These are phyloP conservation scores for Elsinoe fawcettii DNA, from an alignment of 2,329 filamentous ascomycete genomes.

Conservation along the genomic window DNA sequence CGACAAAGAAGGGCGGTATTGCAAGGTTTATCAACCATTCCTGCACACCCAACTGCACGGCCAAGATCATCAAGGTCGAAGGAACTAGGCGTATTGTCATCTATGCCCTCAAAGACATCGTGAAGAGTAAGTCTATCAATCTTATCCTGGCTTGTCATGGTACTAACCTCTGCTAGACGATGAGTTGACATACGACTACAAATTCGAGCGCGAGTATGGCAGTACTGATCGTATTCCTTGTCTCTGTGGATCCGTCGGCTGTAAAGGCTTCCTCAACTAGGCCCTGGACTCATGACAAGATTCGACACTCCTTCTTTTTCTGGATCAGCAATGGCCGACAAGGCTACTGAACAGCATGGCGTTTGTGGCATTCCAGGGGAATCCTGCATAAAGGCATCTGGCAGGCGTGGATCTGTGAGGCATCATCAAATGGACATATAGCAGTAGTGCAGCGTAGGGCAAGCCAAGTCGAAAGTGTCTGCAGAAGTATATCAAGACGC, in stretches of 20 bases:
- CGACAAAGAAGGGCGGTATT: conserved; percentile 96
- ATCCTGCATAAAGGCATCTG: background rate
- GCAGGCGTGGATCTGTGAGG: background rate
- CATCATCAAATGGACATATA: background rate
- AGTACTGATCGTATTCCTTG: conserved; percentile 94
- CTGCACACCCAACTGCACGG: conserved; percentile 96
- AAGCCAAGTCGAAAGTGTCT: background rate
- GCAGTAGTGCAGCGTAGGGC: background rate
- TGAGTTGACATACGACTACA: conserved; percentile 99
- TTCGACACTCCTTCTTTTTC: background rate
- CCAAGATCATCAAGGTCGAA: conserved; percentile 98
- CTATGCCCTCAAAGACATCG: conserved; percentile 92
- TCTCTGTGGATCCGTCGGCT: conserved; percentile 88
- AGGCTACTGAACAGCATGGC: background rate
- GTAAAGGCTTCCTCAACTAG: conserved; percentile 98
- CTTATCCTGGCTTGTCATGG: background rate
- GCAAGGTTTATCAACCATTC: conserved; percentile 98
- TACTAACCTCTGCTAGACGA: conserved; percentile 59
- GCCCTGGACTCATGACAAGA: background rate
- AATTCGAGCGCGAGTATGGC: conserved; percentile 95
- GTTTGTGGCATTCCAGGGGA: background rate
- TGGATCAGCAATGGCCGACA: background rate
- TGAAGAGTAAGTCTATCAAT: conserved; percentile 66
- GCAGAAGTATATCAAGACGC: background rate
- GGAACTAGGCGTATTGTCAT: conserved; percentile 98